Evolutionary conservation across 495 filamentous ascomycete genomes (phyloP).

Genomic region (Aspergillus ostianus): DNA sequence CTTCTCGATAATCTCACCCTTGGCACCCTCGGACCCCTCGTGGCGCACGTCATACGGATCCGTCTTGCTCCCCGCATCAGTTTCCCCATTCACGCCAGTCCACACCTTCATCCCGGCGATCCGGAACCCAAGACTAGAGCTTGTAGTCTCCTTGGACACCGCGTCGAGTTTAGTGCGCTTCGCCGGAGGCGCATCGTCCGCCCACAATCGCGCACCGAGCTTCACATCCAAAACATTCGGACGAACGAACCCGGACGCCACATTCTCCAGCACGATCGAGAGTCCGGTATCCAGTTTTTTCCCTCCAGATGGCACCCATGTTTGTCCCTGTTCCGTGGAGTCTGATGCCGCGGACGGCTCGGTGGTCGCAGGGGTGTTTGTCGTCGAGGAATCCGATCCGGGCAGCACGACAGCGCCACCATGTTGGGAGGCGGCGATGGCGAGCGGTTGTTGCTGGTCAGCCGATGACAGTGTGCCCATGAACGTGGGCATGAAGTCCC

Average conservation of each 20-base stretch:
- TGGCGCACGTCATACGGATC: constrained; percentile 43
- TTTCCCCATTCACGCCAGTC: constrained; percentile 57
- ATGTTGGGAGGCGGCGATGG: constrained; percentile 42
- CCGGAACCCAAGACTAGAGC: constrained; percentile 75
- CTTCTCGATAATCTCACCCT: constrained; percentile 39
- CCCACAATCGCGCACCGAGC: constrained; percentile 83
- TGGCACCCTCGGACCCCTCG: constrained; percentile 36
- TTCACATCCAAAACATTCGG: constrained; percentile 97
- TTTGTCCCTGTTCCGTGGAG: constrained; percentile 20
- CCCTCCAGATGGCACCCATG: constrained; percentile 50
- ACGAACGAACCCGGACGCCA: constrained; percentile 73
- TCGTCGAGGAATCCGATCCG: constrained; percentile 29
- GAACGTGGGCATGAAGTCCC: constrained; percentile 78
- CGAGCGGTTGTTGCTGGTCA: constrained; percentile 50
- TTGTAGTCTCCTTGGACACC: constrained; percentile 76
- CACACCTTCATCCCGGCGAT: constrained; percentile 95
- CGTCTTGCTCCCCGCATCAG: constrained; percentile 36
- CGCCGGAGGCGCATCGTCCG: constrained; percentile 70
- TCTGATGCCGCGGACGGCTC: constrained; percentile 7
- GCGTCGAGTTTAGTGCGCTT: constrained; percentile 81
- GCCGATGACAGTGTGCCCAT: constrained; percentile 69
- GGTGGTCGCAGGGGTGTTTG: constrained; percentile 16
- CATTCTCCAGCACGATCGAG: constrained; percentile 85
- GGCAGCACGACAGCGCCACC: constrained; percentile 40
- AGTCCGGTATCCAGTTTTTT: constrained; percentile 67